Evolutionary conservation across 768 basidiomycete species (phyloP).

Genomic region (Coprinellus micaceus): DNA sequence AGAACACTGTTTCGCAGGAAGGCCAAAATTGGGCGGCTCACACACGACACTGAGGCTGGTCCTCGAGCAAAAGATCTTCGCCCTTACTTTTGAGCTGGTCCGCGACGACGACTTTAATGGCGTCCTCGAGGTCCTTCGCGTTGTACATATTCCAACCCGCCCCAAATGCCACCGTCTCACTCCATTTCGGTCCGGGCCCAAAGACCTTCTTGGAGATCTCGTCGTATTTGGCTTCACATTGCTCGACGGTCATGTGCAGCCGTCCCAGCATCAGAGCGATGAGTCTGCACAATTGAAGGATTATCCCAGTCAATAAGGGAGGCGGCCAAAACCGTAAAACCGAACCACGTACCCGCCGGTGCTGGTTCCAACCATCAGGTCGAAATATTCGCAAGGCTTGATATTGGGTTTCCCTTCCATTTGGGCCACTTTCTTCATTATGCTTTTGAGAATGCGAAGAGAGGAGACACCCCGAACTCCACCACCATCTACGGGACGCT

Average conservation of each 20-base stretch:
- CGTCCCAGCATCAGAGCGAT: conserved; percentile 37
- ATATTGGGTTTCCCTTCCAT: conserved; percentile 14
- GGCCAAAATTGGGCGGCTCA: conserved; percentile 11
- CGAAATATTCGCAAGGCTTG: conserved; percentile 30
- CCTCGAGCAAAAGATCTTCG: conserved; percentile 22
- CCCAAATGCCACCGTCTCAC: conserved; percentile 4
- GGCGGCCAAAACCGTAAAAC: conserved; percentile 17
- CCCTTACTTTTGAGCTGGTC: conserved; percentile 12
- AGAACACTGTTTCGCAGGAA: neutral
- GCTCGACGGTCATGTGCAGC: conserved; percentile 28
- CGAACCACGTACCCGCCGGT: conserved; percentile 15
- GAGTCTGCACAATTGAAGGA: conserved; percentile 14
- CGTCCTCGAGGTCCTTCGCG: conserved; percentile 20
- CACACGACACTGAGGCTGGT: conserved; percentile 26
- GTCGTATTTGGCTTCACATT: conserved; percentile 27
- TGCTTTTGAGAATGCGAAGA: conserved; percentile 25
- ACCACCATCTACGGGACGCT: conserved; percentile 34
- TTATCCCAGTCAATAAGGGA: too few relatives aligned
- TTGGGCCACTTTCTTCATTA: conserved; percentile 24
- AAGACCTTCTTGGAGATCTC: conserved; percentile 28
- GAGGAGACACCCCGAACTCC: conserved; percentile 34
- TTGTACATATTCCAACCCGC: conserved; percentile 18
- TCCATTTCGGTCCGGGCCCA: conserved; percentile 8
- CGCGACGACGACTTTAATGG: conserved; percentile 21
- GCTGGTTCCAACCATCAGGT: conserved; percentile 34